A percentile compares a stretch with the other conserved stretches of the same genome.
Conservation (phyloP, 192 early-diverging fungal genomes). For the Cladochytrium replicatum region DNA sequence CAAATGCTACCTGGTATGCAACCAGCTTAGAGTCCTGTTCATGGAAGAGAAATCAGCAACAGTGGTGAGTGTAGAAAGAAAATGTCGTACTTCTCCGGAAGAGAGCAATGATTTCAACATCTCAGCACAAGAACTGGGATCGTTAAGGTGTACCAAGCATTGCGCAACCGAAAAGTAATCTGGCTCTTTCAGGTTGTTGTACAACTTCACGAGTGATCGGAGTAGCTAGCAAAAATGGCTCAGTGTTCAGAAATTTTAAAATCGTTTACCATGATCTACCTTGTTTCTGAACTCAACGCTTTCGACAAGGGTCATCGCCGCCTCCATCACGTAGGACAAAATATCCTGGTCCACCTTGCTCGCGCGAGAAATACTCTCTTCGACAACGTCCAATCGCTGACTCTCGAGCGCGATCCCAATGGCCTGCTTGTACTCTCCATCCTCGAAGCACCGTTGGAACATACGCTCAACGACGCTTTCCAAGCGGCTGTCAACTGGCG, state of each 20-base stretch:
- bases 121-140: slow-evolving; percentile 59
- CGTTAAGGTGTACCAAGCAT: slow-evolving; percentile 86
- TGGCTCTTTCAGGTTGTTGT: slow-evolving; percentile 61
- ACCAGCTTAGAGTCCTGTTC: slow-evolving; percentile 52
- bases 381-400: slow-evolving; percentile 78
- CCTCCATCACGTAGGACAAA: slow-evolving; percentile 76
- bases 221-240: slow-evolving; percentile 36
- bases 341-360: slow-evolving; percentile 36
- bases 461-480: slow-evolving; percentile 89
- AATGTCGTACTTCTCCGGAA: slow-evolving; percentile 41
- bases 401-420: slow-evolving; percentile 95
- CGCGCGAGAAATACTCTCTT: slow-evolving; percentile 67
- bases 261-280: slow-evolving; percentile 26
- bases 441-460: slow-evolving; percentile 83
- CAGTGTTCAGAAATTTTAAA: not conserved
- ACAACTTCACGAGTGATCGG: slow-evolving; percentile 64
- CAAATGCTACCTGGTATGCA: slow-evolving; percentile 97
- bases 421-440: slow-evolving; percentile 82
- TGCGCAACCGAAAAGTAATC: slow-evolving; percentile 89
- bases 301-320: slow-evolving; percentile 75
- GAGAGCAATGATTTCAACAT: slow-evolving; percentile 59
- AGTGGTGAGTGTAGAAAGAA: not conserved
- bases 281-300: slow-evolving; percentile 72
- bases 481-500: slow-evolving; percentile 65
- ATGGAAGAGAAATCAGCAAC: slow-evolving; percentile 1